Conservation (phyloP, 345 rosid species). For the Eucalyptus polybractea region DNA sequence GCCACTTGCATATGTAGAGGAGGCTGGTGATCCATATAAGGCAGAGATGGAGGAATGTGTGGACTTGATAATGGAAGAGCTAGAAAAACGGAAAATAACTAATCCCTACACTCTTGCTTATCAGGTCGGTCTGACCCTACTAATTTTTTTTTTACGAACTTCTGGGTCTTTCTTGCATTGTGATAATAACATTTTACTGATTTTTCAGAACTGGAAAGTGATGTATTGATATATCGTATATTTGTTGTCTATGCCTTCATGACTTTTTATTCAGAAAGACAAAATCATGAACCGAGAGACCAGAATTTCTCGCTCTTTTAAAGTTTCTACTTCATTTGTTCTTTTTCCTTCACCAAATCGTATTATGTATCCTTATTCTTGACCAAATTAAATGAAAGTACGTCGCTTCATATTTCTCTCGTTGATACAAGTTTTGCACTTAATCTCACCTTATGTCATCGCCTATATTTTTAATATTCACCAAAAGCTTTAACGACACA, state of each 20-base stretch:
- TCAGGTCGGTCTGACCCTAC: slow-evolving; percentile 38
- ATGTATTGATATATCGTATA: not conserved
- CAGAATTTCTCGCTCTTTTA: not conserved
- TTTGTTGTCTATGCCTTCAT: not conserved
- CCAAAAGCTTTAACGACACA: not conserved
- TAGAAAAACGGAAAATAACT: slow-evolving; percentile 68
- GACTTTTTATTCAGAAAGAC: not conserved
- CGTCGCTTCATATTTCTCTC: not conserved
- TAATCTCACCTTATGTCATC: not conserved
- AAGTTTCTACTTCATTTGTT: not conserved
- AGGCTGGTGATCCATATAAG: slow-evolving; percentile 99
- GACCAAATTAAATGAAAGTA: not conserved
- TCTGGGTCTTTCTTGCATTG: not conserved
- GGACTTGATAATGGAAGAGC: slow-evolving; percentile 89
- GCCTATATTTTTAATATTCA: not conserved
- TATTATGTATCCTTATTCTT: not conserved
- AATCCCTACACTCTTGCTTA: slow-evolving; percentile 87
- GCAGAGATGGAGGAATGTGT: slow-evolving; percentile 99
- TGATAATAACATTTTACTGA: not conserved
- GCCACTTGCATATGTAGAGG: slow-evolving; percentile 98
- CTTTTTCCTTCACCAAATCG: not conserved
- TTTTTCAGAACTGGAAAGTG: not conserved
- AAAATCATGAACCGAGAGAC: not conserved
- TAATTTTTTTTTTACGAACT: not conserved
- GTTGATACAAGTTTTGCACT: not conserved